These are phyloP conservation scores for Ophiostoma triangulosporum DNA, from an alignment of 2,329 filamentous ascomycete species.

Conservation along the genomic window DNA sequence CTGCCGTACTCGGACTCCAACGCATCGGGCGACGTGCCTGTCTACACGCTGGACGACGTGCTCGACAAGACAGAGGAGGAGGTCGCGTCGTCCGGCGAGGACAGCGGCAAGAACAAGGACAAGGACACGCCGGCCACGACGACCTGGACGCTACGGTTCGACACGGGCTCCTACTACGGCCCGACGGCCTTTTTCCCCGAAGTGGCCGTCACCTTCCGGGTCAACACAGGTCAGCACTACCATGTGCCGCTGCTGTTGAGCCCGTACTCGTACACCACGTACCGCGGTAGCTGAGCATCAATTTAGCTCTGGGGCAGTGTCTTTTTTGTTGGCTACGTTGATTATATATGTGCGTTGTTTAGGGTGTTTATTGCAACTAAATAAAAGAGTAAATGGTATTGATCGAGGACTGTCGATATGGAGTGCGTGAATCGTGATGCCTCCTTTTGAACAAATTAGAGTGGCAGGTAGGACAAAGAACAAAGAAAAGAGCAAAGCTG, in stretches of 20 bases:
- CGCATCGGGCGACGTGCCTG: slow-evolving; percentile 40
- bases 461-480: not conserved
- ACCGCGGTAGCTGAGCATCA: slow-evolving; percentile 48
- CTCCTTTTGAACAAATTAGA: not conserved
- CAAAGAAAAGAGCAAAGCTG: not conserved
- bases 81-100: slow-evolving; percentile 15
- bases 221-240: slow-evolving; percentile 50
- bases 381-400: not conserved
- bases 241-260: slow-evolving; percentile 68
- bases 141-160: slow-evolving; percentile 59
- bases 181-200: slow-evolving; percentile 47
- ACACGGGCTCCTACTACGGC: slow-evolving; percentile 59
- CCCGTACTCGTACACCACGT: slow-evolving; percentile 72
- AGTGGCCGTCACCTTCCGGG: slow-evolving; percentile 38
- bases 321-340: too few species aligned
- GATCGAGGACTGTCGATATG: not conserved
- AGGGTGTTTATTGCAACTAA: not conserved
- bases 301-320: too few species aligned
- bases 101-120: slow-evolving; percentile 15
- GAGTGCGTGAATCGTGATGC: not conserved
- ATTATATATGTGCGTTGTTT: not conserved
- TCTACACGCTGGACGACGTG: slow-evolving; percentile 45
- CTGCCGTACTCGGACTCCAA: slow-evolving; percentile 39
- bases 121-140: slow-evolving; percentile 18
- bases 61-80: slow-evolving; percentile 27